A percentile compares a stretch with the other conserved stretches of the same genome.
Conservation (phyloP, 1,284 basidiomycete species). For the Malassezia psittaci region DNA sequence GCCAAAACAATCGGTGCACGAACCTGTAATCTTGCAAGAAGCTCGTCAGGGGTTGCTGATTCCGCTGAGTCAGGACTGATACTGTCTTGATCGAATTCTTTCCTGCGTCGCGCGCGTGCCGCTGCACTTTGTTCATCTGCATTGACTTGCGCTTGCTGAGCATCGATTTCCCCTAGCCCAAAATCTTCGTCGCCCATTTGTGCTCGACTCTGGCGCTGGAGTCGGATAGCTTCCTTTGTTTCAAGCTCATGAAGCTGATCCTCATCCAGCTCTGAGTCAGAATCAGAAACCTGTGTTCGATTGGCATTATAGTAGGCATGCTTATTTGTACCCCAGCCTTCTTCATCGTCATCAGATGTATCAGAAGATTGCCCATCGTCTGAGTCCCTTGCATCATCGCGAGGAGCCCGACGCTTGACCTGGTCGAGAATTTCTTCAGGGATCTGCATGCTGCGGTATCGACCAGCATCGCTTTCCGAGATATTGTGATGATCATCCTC, state of each 20-base stretch:
- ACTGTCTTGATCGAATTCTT: conserved; percentile 24
- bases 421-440: conserved; percentile 17
- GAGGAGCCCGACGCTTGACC: conserved; percentile 18
- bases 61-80: background rate
- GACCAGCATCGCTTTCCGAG: conserved; percentile 18
- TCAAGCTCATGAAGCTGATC: conserved; percentile 56
- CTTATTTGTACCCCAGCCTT: conserved; percentile 49
- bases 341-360: conserved; percentile 54
- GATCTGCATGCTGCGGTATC: conserved; percentile 12
- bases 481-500: conserved; percentile 23
- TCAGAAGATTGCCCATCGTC: conserved; percentile 55
- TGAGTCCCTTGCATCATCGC: conserved; percentile 39
- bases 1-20: conserved; percentile 45
- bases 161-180: conserved; percentile 61
- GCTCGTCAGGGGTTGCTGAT: background rate
- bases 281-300: conserved; percentile 36
- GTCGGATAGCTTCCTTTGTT: conserved; percentile 69
- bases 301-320: conserved; percentile 43
- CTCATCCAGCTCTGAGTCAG: conserved; percentile 49
- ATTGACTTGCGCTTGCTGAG: conserved; percentile 21
- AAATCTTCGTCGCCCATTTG: conserved; percentile 70
- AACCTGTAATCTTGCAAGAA: background rate
- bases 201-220: conserved; percentile 68
- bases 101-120: conserved; percentile 27
- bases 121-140: conserved; percentile 26